Percentiles rank a stretch among this genome's conserved stretches.
These are phyloP conservation scores for Cercophora samala DNA, from an alignment of 495 filamentous ascomycete species.

Conservation along the genomic window DNA sequence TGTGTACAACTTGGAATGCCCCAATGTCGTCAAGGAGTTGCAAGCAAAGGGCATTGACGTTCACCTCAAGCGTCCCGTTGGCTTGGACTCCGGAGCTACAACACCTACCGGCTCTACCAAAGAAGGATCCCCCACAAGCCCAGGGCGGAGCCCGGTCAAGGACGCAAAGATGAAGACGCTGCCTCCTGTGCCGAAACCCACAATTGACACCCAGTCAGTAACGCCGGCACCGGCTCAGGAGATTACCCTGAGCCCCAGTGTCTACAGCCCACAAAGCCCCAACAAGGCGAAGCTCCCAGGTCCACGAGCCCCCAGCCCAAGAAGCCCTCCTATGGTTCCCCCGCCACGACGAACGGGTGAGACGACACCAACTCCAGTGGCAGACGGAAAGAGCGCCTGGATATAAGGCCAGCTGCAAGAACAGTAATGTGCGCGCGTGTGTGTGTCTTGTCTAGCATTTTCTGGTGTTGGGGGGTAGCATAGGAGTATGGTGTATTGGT, in stretches of 20 bases:
- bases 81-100: slow-evolving; percentile 21
- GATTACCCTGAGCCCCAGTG: slow-evolving; percentile 38
- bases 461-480: slow-evolving; percentile 25
- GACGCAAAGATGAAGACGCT: slow-evolving; percentile 39
- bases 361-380: neutral
- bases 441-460: slow-evolving; percentile 24
- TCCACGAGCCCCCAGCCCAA: slow-evolving; percentile 10
- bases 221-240: slow-evolving; percentile 18
- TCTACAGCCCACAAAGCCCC: slow-evolving; percentile 43
- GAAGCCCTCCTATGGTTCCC: slow-evolving; percentile 21
- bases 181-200: slow-evolving; percentile 30
- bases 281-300: slow-evolving; percentile 36
- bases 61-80: slow-evolving; percentile 29
- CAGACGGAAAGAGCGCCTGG: slow-evolving; percentile 28
- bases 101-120: slow-evolving; percentile 12
- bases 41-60: slow-evolving; percentile 11
- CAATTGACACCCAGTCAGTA: slow-evolving; percentile 8
- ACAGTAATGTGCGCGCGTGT: slow-evolving; percentile 8
- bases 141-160: slow-evolving; percentile 27
- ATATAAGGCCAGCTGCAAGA: slow-evolving; percentile 17
- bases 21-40: slow-evolving; percentile 21
- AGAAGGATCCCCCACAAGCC: slow-evolving; percentile 10
- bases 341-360: slow-evolving; percentile 19
- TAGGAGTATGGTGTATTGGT: neutral
- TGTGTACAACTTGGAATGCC: slow-evolving; percentile 37